A percentile compares a stretch with the other conserved stretches of the same genome.
Conservation (phyloP, 2,329 filamentous ascomycete species). For the Alternaria metachromatica region DNA sequence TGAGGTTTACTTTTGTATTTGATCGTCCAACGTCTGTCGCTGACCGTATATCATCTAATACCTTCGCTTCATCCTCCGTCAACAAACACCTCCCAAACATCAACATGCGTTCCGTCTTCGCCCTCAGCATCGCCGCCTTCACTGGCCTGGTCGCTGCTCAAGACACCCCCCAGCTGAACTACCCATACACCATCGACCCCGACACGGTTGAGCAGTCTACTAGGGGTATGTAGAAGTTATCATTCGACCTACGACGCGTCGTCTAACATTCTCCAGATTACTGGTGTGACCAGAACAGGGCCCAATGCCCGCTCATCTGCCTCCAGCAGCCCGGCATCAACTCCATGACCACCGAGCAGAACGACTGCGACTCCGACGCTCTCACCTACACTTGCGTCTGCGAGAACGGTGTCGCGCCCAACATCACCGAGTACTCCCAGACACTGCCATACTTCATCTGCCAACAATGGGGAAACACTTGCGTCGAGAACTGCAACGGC, state of each 20-base stretch:
- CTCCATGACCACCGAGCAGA: conserved; percentile 58
- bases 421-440: conserved; percentile 77
- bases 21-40: conserved; percentile 28
- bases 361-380: conserved; percentile 69
- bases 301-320: conserved; percentile 76
- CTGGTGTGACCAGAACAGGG: conserved; percentile 71
- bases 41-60: conserved; percentile 26
- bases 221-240: conserved; percentile 56
- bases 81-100: conserved; percentile 12
- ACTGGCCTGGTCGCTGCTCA: conserved; percentile 62
- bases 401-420: conserved; percentile 69
- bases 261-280: conserved; percentile 51
- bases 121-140: conserved; percentile 60
- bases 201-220: conserved; percentile 60
- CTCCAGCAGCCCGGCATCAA: conserved; percentile 61
- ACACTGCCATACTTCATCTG: conserved; percentile 82
- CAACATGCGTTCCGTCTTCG: conserved; percentile 56
- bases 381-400: conserved; percentile 78
- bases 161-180: conserved; percentile 30
- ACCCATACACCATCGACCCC: conserved; percentile 65
- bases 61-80: conserved; percentile 12
- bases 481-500: conserved; percentile 64
- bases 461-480: conserved; percentile 73
- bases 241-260: not conserved
- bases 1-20: conserved; percentile 12